Conservation (phyloP, 2,329 filamentous ascomycete genomes). For the Diaporthe velutina region DNA sequence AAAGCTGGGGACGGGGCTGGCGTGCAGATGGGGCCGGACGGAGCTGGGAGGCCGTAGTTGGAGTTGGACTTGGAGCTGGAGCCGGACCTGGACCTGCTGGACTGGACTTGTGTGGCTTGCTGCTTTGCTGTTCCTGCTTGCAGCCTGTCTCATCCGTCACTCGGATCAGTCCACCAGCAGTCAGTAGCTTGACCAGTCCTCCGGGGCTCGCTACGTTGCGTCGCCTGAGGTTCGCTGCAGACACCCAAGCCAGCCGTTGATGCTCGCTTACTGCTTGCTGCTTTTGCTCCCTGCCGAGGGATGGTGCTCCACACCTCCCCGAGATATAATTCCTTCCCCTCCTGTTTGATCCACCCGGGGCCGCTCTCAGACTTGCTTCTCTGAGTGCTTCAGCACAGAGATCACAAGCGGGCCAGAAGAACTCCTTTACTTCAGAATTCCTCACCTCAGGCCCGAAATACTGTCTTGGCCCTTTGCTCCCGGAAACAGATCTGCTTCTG, state of each 20-base stretch:
- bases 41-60: no score
- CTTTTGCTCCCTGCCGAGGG: conserved; percentile 23
- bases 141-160: not conserved
- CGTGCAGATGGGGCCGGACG: not conserved
- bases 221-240: conserved; percentile 2
- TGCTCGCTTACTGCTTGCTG: not conserved
- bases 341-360: conserved; percentile 1
- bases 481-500: not conserved
- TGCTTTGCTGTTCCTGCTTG: not conserved
- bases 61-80: conserved; percentile 1
- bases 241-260: not conserved
- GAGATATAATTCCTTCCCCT: not conserved
- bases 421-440: not conserved
- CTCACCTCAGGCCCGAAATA: conserved; percentile 1
- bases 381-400: not conserved
- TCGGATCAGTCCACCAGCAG: not conserved
- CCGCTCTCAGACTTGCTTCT: not conserved
- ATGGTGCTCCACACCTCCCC: conserved; percentile 23
- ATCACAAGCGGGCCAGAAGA: not conserved
- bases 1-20: conserved; percentile 29
- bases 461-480: not conserved
- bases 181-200: not conserved
- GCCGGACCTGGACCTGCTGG: not conserved
- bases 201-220: conserved; percentile 15
- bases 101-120: conserved; percentile 17